Percentiles rank a stretch among this genome's conserved stretches.
phyloP scores from a whole-genome alignment of 768 basidiomycete species.

The Rhizopogon sp. region DNA sequence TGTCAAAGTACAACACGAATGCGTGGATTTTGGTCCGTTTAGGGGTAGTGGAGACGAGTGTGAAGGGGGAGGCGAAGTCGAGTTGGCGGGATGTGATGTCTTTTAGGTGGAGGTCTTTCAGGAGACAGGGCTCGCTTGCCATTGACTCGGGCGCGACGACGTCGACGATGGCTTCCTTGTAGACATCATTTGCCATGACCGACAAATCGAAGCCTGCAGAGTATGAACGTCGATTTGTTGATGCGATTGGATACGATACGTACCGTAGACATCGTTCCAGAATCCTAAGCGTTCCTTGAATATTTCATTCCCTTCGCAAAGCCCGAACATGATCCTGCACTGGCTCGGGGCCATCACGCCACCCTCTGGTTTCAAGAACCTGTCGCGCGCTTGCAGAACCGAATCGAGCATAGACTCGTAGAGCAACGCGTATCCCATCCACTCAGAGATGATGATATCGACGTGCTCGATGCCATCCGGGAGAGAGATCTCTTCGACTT shows the following conservation, averaged over 20 bases:
- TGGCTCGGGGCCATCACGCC: slow-evolving; percentile 93
- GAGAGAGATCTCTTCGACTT: slow-evolving; percentile 81
- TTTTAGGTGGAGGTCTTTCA: slow-evolving; percentile 77
- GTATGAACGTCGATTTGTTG: neutral
- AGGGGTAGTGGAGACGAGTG: slow-evolving; percentile 55
- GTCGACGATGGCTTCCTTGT: slow-evolving; percentile 82
- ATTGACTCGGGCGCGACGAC: slow-evolving; percentile 63
- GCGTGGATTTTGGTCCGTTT: slow-evolving; percentile 66
- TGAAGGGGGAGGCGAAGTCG: slow-evolving; percentile 76
- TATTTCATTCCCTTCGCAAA: slow-evolving; percentile 73
- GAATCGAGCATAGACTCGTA: slow-evolving; percentile 99
- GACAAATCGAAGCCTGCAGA: slow-evolving; percentile 79
- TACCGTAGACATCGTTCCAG: slow-evolving; percentile 91
- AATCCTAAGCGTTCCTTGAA: slow-evolving; percentile 81
- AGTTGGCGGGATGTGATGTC: slow-evolving; percentile 65
- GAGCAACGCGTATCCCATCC: slow-evolving; percentile 92
- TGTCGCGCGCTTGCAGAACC: slow-evolving; percentile 82
- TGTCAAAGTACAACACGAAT: slow-evolving; percentile 92
- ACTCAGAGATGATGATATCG: slow-evolving; percentile 94
- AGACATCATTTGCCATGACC: slow-evolving; percentile 70
- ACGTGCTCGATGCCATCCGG: slow-evolving; percentile 72
- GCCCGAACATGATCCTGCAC: slow-evolving; percentile 76
- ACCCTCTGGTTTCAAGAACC: slow-evolving; percentile 62
- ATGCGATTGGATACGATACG: slow-evolving; percentile 9
- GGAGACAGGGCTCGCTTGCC: slow-evolving; percentile 52